Percentiles rank a stretch among this genome's conserved stretches.
These are phyloP conservation scores for Trichomonas vaginalis DNA, from an alignment of 208 protist genomes.

Conservation along the genomic window DNA sequence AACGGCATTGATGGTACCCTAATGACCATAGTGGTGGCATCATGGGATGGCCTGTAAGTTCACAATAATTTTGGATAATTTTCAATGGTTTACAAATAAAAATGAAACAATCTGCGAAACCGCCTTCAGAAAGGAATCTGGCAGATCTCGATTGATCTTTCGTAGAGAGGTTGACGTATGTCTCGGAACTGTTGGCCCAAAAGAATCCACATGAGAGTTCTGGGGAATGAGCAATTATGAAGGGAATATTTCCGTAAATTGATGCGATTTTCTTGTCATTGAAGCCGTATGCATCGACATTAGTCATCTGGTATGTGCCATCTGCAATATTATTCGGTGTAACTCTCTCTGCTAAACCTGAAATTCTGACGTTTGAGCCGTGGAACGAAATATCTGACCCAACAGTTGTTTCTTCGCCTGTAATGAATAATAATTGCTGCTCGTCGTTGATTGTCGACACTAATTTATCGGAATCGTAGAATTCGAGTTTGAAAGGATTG, in stretches of 20 bases:
- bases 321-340: background rate
- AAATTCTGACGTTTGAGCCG: background rate
- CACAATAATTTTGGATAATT: conserved; percentile 67
- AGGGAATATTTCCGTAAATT: conserved; percentile 84
- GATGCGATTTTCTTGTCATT: background rate
- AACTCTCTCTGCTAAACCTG: background rate
- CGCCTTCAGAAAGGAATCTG: conserved; percentile 70
- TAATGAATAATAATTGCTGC: background rate
- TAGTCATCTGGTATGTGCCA: conserved; percentile 23
- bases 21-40: conserved; percentile 82
- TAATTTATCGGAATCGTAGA: background rate
- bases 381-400: background rate
- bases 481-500: background rate
- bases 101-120: conserved; percentile 79
- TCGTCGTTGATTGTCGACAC: background rate
- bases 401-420: background rate
- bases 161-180: background rate
- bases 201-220: background rate
- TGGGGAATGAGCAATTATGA: conserved; percentile 61
- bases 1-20: conserved; percentile 91
- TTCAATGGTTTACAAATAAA: conserved; percentile 58
- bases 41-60: conserved; percentile 63
- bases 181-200: background rate
- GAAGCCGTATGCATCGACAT: background rate
- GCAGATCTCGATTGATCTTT: conserved; percentile 48